Percentiles rank a stretch among this genome's conserved stretches.
Evolutionary conservation across 495 filamentous ascomycete genomes (phyloP).

Genomic region (Aspergillus homomorphus): DNA sequence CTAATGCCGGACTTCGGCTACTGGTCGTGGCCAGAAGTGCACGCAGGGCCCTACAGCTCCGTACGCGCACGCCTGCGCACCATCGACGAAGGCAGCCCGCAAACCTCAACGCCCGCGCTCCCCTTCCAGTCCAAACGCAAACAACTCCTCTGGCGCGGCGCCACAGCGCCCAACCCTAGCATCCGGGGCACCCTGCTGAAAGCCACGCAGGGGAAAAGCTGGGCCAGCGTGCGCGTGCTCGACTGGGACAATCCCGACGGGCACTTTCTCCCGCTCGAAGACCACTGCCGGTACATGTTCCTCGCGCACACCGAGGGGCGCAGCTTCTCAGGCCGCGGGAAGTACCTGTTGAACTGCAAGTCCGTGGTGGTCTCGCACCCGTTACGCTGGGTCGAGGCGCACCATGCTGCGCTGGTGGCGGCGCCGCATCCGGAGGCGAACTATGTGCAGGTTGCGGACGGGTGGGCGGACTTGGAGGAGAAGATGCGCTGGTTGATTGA

Average conservation of each 20-base stretch:
- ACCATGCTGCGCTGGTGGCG: slow-evolving; percentile 36
- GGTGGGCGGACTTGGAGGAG: slow-evolving; percentile 52
- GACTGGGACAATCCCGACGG: slow-evolving; percentile 44
- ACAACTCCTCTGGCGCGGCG: slow-evolving; percentile 69
- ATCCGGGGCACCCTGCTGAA: slow-evolving; percentile 47
- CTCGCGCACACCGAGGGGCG: slow-evolving; percentile 57
- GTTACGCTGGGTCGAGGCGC: slow-evolving; percentile 40
- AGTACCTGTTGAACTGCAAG: slow-evolving; percentile 59
- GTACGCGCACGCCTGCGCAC: slow-evolving; percentile 41
- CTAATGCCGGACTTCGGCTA: slow-evolving; percentile 78
- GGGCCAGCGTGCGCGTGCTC: slow-evolving; percentile 51
- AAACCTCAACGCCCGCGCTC: slow-evolving; percentile 16
- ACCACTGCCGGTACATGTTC: slow-evolving; percentile 61
- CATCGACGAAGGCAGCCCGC: slow-evolving; percentile 32
- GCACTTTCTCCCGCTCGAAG: slow-evolving; percentile 47
- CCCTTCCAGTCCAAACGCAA: slow-evolving; percentile 53
- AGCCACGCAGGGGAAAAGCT: slow-evolving; percentile 40
- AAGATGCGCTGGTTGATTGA: slow-evolving; percentile 52
- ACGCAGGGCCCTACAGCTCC: slow-evolving; percentile 56
- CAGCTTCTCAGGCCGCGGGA: slow-evolving; percentile 55
- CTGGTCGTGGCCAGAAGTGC: slow-evolving; percentile 67
- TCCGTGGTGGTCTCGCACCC: slow-evolving; percentile 52
- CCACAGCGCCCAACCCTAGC: slow-evolving; percentile 31
- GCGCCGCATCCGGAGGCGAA: slow-evolving; percentile 55
- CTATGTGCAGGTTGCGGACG: slow-evolving; percentile 52